Base-by-base conservation (phyloP, 768 basidiomycete species). In the Calocybe gangraenosa region DNA sequence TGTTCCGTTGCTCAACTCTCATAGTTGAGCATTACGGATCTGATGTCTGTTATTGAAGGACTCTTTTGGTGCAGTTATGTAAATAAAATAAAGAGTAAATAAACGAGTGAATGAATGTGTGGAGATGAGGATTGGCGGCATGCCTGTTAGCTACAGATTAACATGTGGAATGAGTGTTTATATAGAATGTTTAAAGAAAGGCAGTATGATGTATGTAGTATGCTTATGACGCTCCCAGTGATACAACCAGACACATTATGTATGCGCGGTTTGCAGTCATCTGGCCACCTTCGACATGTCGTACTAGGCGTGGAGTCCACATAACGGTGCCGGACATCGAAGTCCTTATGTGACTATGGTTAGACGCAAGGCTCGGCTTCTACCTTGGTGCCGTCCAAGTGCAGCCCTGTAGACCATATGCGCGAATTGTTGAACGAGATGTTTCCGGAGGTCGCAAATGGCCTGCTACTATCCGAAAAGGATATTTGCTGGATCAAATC, bases 1-100 rank as follows among this genome's bases (percentile, higher is more conserved):
- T 8, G 39, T 56, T 9, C 60, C 60, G 13, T 47, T 61, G n/a
- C 48, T 61, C 33, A 36, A 28, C 25, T 10, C 21, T 18, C 39
- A 28, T 15, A 30, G 17, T 9, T 30, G 4, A 20, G 7, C 22
- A 32, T n/a, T 43, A 11, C 20, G 9, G 39, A 40, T 11, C 15
- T 37, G 33, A 22, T 20, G 8, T 35, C 14, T n/a, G n/a, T n/a
- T n/a, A 7, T n/a, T 35, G n/a, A 6, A 7, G 14, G 7, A 35
- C 34, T 6, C 14, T 35, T 18, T 35, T n/a, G n/a, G 6, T 6
- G 13, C 14, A 35, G 7, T 35, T 4, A 6, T 6, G 13, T 35
- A n/a, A 7, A n/a, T 18, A 7, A n/a, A 5, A 35, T n/a, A 6
- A 5, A 18, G 14, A 18, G 34, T 4, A 14, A n/a, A 7, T 6